Evolutionary conservation across 805 yeast genomes (phyloP).

Genomic region (Candida manassasensis): DNA sequence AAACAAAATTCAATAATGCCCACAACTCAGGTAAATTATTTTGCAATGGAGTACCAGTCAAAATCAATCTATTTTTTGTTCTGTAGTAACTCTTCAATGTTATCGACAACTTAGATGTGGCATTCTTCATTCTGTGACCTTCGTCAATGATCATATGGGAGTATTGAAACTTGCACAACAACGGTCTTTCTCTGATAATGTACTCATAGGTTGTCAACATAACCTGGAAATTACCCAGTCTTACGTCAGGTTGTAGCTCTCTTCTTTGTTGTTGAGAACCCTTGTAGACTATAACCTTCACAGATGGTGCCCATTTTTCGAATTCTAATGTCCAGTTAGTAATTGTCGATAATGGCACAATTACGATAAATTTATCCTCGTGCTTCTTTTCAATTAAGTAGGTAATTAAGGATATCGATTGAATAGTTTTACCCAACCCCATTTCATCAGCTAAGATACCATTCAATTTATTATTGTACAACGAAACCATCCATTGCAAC

Average conservation of each 20-base stretch:
- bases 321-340: constrained; percentile 85
- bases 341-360: constrained; percentile 79
- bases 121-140: constrained; percentile 85
- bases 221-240: constrained; percentile 69
- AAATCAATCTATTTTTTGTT: constrained; percentile 71
- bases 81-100: constrained; percentile 69
- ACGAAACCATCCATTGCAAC: constrained; percentile 63
- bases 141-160: constrained; percentile 88
- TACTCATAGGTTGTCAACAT: constrained; percentile 79
- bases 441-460: constrained; percentile 66
- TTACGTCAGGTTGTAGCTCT: constrained; percentile 56
- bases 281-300: constrained; percentile 68
- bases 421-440: constrained; percentile 69
- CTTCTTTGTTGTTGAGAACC: constrained; percentile 75
- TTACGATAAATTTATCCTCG: constrained; percentile 68
- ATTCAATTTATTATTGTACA: constrained; percentile 55
- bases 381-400: constrained; percentile 66
- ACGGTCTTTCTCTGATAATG: constrained; percentile 70
- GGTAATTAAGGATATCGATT: constrained; percentile 71
- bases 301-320: constrained; percentile 84
- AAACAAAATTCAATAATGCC: constrained; percentile 77
- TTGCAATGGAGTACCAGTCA: constrained; percentile 86
- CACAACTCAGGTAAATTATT: constrained; percentile 81
- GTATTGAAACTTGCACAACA: constrained; percentile 66
- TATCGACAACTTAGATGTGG: constrained; percentile 66